A percentile compares a stretch with the other conserved stretches of the same genome.
phyloP scores from a whole-genome alignment of 768 basidiomycete species.

The Pulveroboletus sp. region DNA sequence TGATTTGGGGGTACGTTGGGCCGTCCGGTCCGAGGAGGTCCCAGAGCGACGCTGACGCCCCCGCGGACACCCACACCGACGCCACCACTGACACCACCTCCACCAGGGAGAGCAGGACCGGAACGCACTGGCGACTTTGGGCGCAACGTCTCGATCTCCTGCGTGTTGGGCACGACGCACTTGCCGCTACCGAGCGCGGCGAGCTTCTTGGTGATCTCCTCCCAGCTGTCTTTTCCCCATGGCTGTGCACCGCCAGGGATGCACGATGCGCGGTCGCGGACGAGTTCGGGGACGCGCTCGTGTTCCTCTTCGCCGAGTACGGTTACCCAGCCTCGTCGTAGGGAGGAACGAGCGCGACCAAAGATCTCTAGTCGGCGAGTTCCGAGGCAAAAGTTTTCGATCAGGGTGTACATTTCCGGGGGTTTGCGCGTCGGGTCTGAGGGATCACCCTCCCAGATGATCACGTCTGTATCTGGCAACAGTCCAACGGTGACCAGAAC shows the following conservation, averaged over 20 bases:
- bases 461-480: conserved; percentile 84
- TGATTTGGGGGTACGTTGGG: conserved; percentile 15
- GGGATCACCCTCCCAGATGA: conserved; percentile 93
- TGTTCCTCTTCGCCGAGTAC: conserved; percentile 64
- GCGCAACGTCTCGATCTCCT: conserved; percentile 78
- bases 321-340: conserved; percentile 92
- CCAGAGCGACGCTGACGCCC: conserved; percentile 15
- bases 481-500: neutral
- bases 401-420: conserved; percentile 91
- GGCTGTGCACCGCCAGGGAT: conserved; percentile 29
- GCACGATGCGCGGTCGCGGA: conserved; percentile 28
- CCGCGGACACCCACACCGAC: conserved; percentile 22
- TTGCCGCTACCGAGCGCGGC: conserved; percentile 44
- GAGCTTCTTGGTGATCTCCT: conserved; percentile 52
- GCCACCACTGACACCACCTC: conserved; percentile 25
- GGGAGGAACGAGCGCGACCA: conserved; percentile 58
- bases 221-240: conserved; percentile 66
- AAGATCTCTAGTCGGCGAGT: conserved; percentile 88
- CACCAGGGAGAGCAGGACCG: conserved; percentile 19
- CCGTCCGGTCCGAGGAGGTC: conserved; percentile 13
- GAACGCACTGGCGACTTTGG: conserved; percentile 76
- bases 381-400: conserved; percentile 97
- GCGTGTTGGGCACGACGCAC: conserved; percentile 63
- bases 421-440: conserved; percentile 82
- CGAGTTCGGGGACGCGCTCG: conserved; percentile 39